Conservation (phyloP, 2,329 filamentous ascomycete genomes). For the Dichotomopilus funicola region DNA sequence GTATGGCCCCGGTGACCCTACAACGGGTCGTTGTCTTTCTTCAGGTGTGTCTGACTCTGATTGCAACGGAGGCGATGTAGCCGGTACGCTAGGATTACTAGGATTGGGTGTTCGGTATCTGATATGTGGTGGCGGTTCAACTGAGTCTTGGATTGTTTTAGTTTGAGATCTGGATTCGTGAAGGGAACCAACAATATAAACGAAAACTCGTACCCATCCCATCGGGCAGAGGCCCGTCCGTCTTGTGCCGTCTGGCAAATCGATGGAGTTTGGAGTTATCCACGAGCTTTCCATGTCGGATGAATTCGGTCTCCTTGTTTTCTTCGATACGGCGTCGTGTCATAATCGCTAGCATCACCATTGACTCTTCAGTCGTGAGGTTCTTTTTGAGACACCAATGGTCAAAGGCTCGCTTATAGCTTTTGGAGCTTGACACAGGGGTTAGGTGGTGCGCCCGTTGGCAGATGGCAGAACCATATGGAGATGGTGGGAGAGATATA, state of each 20-base stretch:
- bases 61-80: not conserved
- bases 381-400: slow-evolving; percentile 22
- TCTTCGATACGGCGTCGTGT: slow-evolving; percentile 11
- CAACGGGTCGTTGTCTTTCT: not conserved
- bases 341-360: slow-evolving; percentile 17
- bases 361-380: slow-evolving; percentile 15
- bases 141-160: not conserved
- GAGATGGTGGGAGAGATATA: slow-evolving; percentile 1
- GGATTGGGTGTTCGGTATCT: slow-evolving; percentile 15
- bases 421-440: slow-evolving; percentile 11
- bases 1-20: not conserved
- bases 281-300: slow-evolving; percentile 9
- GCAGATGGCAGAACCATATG: not conserved
- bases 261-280: slow-evolving; percentile 13
- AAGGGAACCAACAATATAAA: not conserved
- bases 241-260: slow-evolving; percentile 13
- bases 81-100: not conserved
- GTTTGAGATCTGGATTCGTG: not conserved
- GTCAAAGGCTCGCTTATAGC: slow-evolving; percentile 22
- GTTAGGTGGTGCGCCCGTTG: not conserved
- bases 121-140: slow-evolving; percentile 7
- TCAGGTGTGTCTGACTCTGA: not conserved
- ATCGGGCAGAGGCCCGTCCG: not conserved
- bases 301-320: slow-evolving; percentile 18
- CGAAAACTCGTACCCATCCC: not conserved